Percentiles rank a stretch among this genome's conserved stretches.
These are phyloP conservation scores for Sordaria brevicollis DNA, from an alignment of 495 filamentous ascomycete species.

Conservation along the genomic window DNA sequence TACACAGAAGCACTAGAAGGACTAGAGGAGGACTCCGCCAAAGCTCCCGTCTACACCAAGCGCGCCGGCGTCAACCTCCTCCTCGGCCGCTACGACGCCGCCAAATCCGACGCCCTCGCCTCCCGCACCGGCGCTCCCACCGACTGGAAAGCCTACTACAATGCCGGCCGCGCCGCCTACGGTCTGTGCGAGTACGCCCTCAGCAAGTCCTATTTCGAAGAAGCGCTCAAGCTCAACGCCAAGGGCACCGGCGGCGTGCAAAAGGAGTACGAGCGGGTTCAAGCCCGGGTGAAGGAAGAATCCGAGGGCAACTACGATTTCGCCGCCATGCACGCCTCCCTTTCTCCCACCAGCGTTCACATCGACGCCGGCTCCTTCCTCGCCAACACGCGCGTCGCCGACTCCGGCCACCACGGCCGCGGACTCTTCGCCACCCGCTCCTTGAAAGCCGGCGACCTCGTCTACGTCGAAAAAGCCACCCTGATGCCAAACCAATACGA, in stretches of 20 bases:
- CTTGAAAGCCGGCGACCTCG: slow-evolving; percentile 39
- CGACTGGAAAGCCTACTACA: slow-evolving; percentile 40
- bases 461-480: slow-evolving; percentile 47
- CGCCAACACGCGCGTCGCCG: slow-evolving; percentile 9
- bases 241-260: slow-evolving; percentile 10
- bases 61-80: slow-evolving; percentile 37
- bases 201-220: slow-evolving; percentile 18
- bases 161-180: slow-evolving; percentile 39
- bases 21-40: slow-evolving; percentile 5
- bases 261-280: slow-evolving; percentile 25
- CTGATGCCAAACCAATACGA: slow-evolving; percentile 23
- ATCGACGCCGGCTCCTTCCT: slow-evolving; percentile 39
- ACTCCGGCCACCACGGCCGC: slow-evolving; percentile 22
- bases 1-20: slow-evolving; percentile 23
- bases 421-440: slow-evolving; percentile 41
- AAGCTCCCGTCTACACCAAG: slow-evolving; percentile 26
- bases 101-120: slow-evolving; percentile 32
- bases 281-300: slow-evolving; percentile 26
- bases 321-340: slow-evolving; percentile 22
- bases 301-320: slow-evolving; percentile 41
- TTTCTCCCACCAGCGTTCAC: slow-evolving; percentile 16
- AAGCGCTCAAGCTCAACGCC: slow-evolving; percentile 24
- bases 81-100: slow-evolving; percentile 35
- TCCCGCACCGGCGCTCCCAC: slow-evolving; percentile 13
- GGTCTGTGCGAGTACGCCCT: slow-evolving; percentile 28